Base-by-base conservation (phyloP, 768 basidiomycete species). In the Amanita fuliginea region DNA sequence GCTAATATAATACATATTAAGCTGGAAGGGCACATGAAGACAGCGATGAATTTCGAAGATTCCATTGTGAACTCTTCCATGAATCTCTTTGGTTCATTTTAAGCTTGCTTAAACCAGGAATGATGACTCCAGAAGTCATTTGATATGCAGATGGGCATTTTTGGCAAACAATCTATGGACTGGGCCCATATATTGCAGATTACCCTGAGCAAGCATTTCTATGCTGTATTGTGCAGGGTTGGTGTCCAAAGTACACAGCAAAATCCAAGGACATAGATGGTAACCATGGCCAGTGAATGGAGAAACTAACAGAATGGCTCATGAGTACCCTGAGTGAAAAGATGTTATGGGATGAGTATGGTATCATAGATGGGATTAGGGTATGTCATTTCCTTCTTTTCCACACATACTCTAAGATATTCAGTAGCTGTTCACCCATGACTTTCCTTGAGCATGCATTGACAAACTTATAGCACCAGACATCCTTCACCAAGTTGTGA, bases 151-250 rank as follows among this genome's bases (percentile, higher is more conserved):
- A 71, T 56, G 59, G 65, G 0, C 57, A 66, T 46, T 67, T 51
- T 43, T 53, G 52, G 1, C 43, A 54, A 6, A 57, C 51, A 4
- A 58, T 68, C 9, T 71, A 62, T 54, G 59, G 58, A 1, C 47
- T 72, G 5, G 65, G 63, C 1, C 59, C 66, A 2, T 67, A 67
- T 39, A 70, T 72, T 52, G 66, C 67, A 0, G 65, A 72, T 46
- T 71, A 72, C 42, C 69, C 65, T 0, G 66, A 71, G 46, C 66
- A 70, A 51, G 59, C 52, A 35, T 28, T 42, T 43, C 47, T 56
- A 22, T 24, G 30, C 43, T 48, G 22, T 18, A 57, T 69, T 39
- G 46, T 58, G 45, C 51, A 28, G 3, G 64, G 66, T 43, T 24
- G 24, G 24, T 24, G n/a, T n/a, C n/a, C n/a, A n/a, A n/a, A n/a